phyloP scores from a whole-genome alignment of 2,329 filamentous ascomycete species.

The Xylariaceae sp. region DNA sequence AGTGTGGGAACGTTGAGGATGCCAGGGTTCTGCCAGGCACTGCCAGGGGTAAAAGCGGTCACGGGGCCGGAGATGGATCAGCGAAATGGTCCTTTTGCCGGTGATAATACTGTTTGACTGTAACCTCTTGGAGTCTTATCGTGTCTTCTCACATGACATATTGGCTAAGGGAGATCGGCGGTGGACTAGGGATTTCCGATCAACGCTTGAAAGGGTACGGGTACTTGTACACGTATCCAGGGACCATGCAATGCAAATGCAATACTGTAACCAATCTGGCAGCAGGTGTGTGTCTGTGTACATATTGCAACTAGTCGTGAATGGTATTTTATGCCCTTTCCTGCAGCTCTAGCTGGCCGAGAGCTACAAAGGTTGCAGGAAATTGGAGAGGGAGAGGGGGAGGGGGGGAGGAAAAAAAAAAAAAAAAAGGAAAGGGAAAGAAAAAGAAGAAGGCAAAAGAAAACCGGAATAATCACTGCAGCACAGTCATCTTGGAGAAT shows the following conservation, averaged over 20 bases:
- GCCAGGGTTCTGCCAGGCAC: constrained; percentile 15
- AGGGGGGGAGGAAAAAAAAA: no score
- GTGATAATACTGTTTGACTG: constrained; percentile 11
- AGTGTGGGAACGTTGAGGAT: no score
- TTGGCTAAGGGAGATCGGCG: constrained; percentile 13
- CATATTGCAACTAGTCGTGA: constrained; percentile 10
- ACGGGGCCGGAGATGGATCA: constrained; percentile 25
- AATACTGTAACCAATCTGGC: constrained; percentile 9
- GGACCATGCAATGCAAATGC: constrained; percentile 22
- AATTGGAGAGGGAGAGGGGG: no score
- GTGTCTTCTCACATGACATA: not conserved
- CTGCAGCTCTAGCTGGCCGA: constrained; percentile 8
- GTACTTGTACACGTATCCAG: constrained; percentile 27
- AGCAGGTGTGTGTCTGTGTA: constrained; percentile 1
- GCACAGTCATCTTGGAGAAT: not conserved
- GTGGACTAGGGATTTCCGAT: no score
- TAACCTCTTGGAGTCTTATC: not conserved
- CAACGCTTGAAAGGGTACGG: constrained; percentile 20
- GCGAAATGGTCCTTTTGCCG: constrained; percentile 12
- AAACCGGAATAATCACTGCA: not conserved
- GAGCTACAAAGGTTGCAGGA: not conserved
- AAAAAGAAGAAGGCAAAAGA: not conserved
- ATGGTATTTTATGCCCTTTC: constrained; percentile 4
- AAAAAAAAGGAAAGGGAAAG: no score
- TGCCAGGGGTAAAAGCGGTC: constrained; percentile 25